Conservation (phyloP, 768 basidiomycete species). For the Auricularia sp. region DNA sequence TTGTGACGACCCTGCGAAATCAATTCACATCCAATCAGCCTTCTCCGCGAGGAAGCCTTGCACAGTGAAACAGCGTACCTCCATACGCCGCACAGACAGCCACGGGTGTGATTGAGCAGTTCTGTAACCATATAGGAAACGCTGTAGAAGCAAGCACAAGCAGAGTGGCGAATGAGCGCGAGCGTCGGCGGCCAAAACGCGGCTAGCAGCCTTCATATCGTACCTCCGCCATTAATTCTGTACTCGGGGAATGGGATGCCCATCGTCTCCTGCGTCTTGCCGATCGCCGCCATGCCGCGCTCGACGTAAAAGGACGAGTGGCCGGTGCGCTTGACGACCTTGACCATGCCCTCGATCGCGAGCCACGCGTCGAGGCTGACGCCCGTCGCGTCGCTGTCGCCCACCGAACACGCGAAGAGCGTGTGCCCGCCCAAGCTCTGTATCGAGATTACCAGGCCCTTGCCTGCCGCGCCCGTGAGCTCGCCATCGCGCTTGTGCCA, state of each 20-base stretch:
- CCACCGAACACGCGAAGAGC: constrained; percentile 74
- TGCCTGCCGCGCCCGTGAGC: constrained; percentile 18
- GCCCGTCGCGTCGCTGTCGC: constrained; percentile 50
- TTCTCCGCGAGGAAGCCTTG: background rate
- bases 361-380: constrained; percentile 76
- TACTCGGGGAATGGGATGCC: constrained; percentile 52
- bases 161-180: too few relatives aligned
- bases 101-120: constrained; percentile 75
- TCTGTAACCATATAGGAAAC: constrained; percentile 81
- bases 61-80: constrained; percentile 24
- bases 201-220: constrained; percentile 17
- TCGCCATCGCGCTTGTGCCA: background rate
- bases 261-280: constrained; percentile 59
- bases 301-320: constrained; percentile 83
- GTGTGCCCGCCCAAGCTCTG: constrained; percentile 72
- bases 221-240: constrained; percentile 68
- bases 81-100: constrained; percentile 72
- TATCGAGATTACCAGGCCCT: constrained; percentile 72
- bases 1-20: constrained; percentile 37
- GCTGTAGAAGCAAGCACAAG: constrained; percentile 31
- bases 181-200: too few relatives aligned
- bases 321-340: constrained; percentile 63
- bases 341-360: constrained; percentile 65
- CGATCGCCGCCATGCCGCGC: constrained; percentile 78
- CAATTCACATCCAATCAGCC: background rate